These are phyloP conservation scores for Lenwebbia sp. DNA, from an alignment of 345 rosid genomes.

Conservation along the genomic window DNA sequence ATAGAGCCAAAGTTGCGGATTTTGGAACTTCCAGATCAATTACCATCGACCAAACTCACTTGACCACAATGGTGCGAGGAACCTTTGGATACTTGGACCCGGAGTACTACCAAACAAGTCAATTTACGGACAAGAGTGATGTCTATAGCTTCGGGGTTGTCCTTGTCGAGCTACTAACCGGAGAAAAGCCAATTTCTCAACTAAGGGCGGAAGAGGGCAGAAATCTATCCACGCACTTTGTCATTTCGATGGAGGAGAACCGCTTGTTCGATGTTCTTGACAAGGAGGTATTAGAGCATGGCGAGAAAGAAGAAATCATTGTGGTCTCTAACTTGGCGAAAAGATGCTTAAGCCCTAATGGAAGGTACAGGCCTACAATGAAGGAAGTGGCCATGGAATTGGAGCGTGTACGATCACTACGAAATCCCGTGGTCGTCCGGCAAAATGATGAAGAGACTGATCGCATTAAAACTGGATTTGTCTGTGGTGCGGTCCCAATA, in stretches of 20 bases:
- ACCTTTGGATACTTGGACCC: too few relatives aligned
- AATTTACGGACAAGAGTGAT: too few relatives aligned
- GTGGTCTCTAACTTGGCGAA: constrained; percentile 6
- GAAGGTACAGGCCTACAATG: constrained; percentile 9
- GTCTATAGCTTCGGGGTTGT: too few relatives aligned
- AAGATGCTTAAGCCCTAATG: not conserved
- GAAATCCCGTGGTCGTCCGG: not conserved
- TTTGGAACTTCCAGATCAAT: too few relatives aligned
- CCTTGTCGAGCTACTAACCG: not conserved
- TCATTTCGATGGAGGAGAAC: constrained; percentile 5
- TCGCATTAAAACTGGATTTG: not conserved
- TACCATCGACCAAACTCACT: too few relatives aligned
- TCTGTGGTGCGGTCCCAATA: not conserved
- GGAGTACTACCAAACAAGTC: too few relatives aligned
- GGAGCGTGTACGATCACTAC: not conserved
- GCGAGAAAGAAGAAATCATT: not conserved
- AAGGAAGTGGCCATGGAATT: constrained; percentile 6
- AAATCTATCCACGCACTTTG: constrained; percentile 1
- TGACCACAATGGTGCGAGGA: too few relatives aligned
- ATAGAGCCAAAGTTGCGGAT: too few relatives aligned
- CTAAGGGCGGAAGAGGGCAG: not conserved
- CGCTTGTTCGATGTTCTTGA: not conserved
- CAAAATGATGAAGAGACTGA: not conserved
- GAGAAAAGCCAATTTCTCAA: constrained; percentile 4
- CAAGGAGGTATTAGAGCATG: not conserved